These are phyloP conservation scores for Amanita phalloides DNA, from an alignment of 768 basidiomycete genomes.

Conservation along the genomic window DNA sequence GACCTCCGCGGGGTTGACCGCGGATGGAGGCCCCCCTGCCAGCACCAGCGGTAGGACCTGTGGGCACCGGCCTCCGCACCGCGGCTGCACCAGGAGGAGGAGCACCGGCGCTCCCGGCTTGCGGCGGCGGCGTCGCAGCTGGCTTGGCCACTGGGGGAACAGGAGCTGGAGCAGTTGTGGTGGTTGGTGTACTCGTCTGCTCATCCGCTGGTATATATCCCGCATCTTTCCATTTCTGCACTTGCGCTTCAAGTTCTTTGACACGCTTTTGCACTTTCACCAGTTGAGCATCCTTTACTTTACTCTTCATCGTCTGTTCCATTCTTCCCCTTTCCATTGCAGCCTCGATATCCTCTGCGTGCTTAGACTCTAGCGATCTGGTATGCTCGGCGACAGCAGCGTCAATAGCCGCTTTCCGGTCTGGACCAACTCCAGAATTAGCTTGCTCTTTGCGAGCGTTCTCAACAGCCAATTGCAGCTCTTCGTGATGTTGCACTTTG, in stretches of 20 bases:
- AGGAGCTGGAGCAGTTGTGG: slow-evolving; percentile 11
- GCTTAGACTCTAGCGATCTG: slow-evolving; percentile 32
- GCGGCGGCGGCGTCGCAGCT: slow-evolving; percentile 13
- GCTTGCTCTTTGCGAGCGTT: slow-evolving; percentile 24
- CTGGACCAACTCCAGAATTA: slow-evolving; percentile 14
- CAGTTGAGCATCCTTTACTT: slow-evolving; percentile 66
- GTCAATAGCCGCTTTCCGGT: slow-evolving; percentile 28
- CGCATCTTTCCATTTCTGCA: slow-evolving; percentile 42
- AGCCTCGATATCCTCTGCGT: slow-evolving; percentile 44
- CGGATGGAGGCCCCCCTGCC: slow-evolving; percentile 27
- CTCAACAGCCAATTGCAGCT: slow-evolving; percentile 36
- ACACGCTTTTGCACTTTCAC: slow-evolving; percentile 46
- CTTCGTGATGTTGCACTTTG: slow-evolving; percentile 38
- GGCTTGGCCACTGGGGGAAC: slow-evolving; percentile 9
- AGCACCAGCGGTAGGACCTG: slow-evolving; percentile 17
- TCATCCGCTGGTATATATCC: slow-evolving; percentile 32
- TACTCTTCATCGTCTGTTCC: slow-evolving; percentile 50
- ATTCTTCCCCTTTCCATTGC: slow-evolving; percentile 63
- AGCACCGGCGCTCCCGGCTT: slow-evolving; percentile 14
- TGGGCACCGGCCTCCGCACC: slow-evolving; percentile 1
- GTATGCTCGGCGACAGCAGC: slow-evolving; percentile 42
- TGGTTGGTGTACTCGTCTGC: slow-evolving; percentile 10
- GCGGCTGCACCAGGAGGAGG: slow-evolving; percentile 13
- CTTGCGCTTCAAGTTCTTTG: slow-evolving; percentile 60
- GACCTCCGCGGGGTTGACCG: slow-evolving; percentile 19